Evolutionary conservation across 164 flowering plant species (phyloP), one percentile per base, ranked within the genome.

Genomic region (Litsea cubeba): DNA sequence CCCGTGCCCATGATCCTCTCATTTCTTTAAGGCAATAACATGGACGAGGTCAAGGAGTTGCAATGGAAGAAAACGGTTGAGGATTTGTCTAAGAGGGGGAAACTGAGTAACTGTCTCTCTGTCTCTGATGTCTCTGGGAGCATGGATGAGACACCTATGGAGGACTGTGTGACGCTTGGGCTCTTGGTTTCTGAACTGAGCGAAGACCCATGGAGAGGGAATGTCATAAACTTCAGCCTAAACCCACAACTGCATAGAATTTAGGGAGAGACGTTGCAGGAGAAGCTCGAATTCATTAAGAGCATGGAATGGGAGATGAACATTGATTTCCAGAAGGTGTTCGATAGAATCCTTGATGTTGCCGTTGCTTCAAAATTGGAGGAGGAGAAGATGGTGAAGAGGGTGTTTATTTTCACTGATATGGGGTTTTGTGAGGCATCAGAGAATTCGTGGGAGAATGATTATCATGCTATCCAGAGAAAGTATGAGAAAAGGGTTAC

Each of bases 351-450:
- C n/a, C n/a, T n/a, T n/a, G n/a, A n/a, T n/a, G n/a, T n/a, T n/a
- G n/a, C 79, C 0, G 24, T 71, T 1, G 24, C 57, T 0, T 79
- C 73, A 20, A 76, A 74, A 1, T 60, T 82, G 62, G 72, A 51
- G 6, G 72, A 65, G 51, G 79, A 78, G 1, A n/a, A n/a, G n/a
- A n/a, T n/a, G n/a, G n/a, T n/a, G n/a, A n/a, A n/a, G n/a, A n/a
- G n/a, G n/a, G n/a, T n/a, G n/a, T n/a, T 88, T 51, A 90, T 88
- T 17, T 88, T 88, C 72, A 88, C 90, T 65, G 90, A 87, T 60
- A 88, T 87, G 91, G 91, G 87, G 65, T 88, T 88, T 65, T 87
- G 86, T 49, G 25, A 79, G 68, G 89, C 85, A 2, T 82, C 85
- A 0, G 54, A 35, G 18, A 73, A 77, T n/a, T 2, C 20, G 1